These are phyloP conservation scores for Aspergillus bertholletiae DNA, from an alignment of 495 filamentous ascomycete genomes.

Conservation along the genomic window DNA sequence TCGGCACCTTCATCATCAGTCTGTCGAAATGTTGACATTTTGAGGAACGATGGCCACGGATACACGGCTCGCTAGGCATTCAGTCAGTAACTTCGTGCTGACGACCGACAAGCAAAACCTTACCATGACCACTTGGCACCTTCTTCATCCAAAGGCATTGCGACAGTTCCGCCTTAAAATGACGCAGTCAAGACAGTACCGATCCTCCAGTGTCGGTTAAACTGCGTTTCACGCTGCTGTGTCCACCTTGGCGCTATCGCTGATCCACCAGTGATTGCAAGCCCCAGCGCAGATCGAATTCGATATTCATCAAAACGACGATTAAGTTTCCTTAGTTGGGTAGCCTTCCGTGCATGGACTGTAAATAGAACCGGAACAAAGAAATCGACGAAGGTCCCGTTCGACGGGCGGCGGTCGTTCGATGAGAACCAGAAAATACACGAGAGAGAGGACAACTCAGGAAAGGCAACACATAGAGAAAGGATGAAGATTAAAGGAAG, in stretches of 20 bases:
- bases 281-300: neutral
- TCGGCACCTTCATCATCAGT: conserved; percentile 73
- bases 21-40: conserved; percentile 76
- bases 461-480: neutral
- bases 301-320: neutral
- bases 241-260: neutral
- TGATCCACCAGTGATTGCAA: neutral
- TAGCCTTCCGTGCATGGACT: neutral
- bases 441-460: neutral
- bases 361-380: neutral
- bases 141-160: conserved; percentile 49
- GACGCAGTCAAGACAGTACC: conserved; percentile 4
- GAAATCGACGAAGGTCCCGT: neutral
- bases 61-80: conserved; percentile 66
- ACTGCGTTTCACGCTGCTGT: neutral
- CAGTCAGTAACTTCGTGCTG: neutral
- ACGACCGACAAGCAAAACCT: neutral
- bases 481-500: neutral
- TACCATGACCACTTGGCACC: conserved; percentile 53
- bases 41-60: conserved; percentile 81
- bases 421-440: neutral
- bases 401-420: neutral
- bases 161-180: too few species aligned
- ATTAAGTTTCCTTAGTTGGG: neutral
- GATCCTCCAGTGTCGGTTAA: neutral